Conservation (phyloP, 352 stramenopile species). For the Phytophthora vignae region DNA sequence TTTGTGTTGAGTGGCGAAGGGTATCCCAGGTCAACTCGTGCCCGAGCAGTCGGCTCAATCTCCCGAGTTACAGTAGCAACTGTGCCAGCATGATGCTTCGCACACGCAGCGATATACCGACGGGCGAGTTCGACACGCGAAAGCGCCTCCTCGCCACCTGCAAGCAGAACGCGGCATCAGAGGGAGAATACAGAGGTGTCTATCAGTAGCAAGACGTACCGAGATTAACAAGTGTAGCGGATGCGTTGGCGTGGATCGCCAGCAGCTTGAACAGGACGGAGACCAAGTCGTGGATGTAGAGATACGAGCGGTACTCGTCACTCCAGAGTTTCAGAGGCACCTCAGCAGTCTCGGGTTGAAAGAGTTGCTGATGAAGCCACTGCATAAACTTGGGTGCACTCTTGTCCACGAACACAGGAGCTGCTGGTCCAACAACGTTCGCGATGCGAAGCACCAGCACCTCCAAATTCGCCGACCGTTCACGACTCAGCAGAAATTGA, state of each 20-base stretch:
- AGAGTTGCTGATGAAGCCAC: conserved; percentile 65
- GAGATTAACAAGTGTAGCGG: conserved; percentile 52
- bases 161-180: background rate
- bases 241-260: background rate
- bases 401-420: conserved; percentile 47
- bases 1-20: conserved; percentile 53
- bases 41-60: conserved; percentile 39
- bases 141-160: conserved; percentile 56
- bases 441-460: conserved; percentile 62
- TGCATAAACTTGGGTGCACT: conserved; percentile 67
- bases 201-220: conserved; percentile 35
- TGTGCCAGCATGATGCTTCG: conserved; percentile 6
- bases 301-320: conserved; percentile 73
- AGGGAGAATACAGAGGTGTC: background rate
- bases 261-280: conserved; percentile 47
- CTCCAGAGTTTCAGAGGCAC: conserved; percentile 56
- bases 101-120: conserved; percentile 36
- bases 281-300: conserved; percentile 63
- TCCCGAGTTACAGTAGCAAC: conserved; percentile 8
- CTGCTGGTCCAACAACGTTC: conserved; percentile 60
- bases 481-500: conserved; percentile 30
- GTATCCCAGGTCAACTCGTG: conserved; percentile 55
- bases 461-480: conserved; percentile 13
- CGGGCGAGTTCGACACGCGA: conserved; percentile 57
- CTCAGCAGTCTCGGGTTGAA: conserved; percentile 14